These are phyloP conservation scores for Lasiodiplodia gonubiensis DNA, from an alignment of 2,329 filamentous ascomycete species.

Conservation along the genomic window DNA sequence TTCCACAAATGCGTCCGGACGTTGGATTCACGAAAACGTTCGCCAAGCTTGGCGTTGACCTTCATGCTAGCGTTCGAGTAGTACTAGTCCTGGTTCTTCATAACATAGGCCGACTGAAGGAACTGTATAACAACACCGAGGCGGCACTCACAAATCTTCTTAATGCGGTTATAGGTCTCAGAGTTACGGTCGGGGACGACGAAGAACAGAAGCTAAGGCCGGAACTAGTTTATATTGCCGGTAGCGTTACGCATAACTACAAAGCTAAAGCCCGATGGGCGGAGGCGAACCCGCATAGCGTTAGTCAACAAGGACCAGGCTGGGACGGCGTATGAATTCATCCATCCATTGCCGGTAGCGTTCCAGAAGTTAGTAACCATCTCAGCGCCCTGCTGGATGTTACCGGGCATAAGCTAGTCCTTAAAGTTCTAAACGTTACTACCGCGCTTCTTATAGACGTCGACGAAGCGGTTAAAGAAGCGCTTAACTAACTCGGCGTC, in stretches of 20 bases:
- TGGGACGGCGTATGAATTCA: no score
- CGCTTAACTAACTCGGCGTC: constrained; percentile 54
- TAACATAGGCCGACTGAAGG: constrained; percentile 72
- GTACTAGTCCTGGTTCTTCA: constrained; percentile 77
- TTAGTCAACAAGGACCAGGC: no score
- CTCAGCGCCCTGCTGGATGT: constrained; percentile 50
- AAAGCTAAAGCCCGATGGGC: no score
- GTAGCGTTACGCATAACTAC: no score
- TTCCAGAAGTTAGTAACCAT: constrained; percentile 64
- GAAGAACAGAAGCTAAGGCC: constrained; percentile 80
- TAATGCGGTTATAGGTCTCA: constrained; percentile 80
- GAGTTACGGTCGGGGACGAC: constrained; percentile 74
- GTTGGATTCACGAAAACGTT: no score
- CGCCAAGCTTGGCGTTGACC: constrained; percentile 94
- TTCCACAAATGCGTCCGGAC: no score
- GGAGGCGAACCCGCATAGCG: no score
- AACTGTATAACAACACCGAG: constrained; percentile 86
- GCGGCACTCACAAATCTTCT: constrained; percentile 86
- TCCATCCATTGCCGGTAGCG: no score
- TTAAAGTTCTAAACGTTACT: constrained; percentile 57
- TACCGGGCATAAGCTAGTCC: constrained; percentile 48
- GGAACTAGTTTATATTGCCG: constrained; percentile 58
- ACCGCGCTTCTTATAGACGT: constrained; percentile 66
- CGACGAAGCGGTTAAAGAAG: constrained; percentile 67
- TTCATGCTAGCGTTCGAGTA: constrained; percentile 96